These are phyloP conservation scores for Nothophytophthora sp. DNA, from an alignment of 352 stramenopile genomes.

Conservation along the genomic window DNA sequence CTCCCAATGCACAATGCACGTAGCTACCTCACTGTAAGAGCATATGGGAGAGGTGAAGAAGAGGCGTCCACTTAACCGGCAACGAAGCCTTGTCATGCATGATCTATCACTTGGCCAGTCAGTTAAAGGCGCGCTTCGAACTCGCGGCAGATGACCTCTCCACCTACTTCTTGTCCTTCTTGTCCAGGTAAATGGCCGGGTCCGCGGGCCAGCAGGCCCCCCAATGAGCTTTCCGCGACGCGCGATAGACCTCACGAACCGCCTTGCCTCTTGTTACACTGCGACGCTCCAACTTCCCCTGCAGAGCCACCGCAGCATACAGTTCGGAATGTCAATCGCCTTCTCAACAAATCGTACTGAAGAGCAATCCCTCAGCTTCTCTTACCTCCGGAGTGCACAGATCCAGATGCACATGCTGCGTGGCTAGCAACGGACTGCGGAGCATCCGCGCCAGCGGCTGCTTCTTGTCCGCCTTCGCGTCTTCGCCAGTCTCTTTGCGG, in stretches of 20 bases:
- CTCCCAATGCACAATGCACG: background rate
- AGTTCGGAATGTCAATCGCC: conserved; percentile 1
- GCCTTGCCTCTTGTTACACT: conserved; percentile 76
- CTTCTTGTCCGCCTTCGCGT: conserved; percentile 20
- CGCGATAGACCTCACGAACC: conserved; percentile 80
- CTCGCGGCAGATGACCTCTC: conserved; percentile 5
- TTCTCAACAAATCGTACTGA: background rate
- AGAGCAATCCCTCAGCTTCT: background rate
- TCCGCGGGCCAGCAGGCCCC: conserved; percentile 73
- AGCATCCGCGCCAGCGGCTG: conserved; percentile 62
- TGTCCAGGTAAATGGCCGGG: conserved; percentile 54
- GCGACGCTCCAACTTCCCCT: conserved; percentile 79
- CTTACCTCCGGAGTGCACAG: conserved; percentile 75
- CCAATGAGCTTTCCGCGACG: conserved; percentile 83
- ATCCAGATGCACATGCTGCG: conserved; percentile 81
- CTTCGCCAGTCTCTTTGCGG: conserved; percentile 17
- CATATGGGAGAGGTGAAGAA: no score
- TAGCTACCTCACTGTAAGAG: no score
- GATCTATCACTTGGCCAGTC: conserved; percentile 20
- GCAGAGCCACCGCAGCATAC: conserved; percentile 6
- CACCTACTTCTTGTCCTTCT: conserved; percentile 36
- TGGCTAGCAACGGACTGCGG: conserved; percentile 67
- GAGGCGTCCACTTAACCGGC: background rate
- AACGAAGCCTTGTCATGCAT: background rate
- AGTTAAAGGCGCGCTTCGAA: no score